phyloP scores from a whole-genome alignment of 1,284 basidiomycete species.

The Microstroma glucosiphilum region DNA sequence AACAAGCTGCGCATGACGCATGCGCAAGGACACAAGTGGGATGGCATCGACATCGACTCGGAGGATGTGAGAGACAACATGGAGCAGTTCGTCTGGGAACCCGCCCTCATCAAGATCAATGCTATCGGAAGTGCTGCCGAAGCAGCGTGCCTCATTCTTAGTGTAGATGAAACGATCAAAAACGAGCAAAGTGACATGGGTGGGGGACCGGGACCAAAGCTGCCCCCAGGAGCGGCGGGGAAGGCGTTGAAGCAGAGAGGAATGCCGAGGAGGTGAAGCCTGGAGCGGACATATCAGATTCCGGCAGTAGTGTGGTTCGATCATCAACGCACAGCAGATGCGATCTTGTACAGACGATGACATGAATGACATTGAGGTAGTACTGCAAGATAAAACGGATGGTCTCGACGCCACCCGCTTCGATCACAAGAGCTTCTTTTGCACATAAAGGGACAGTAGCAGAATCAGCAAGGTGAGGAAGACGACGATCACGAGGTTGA shows the following conservation, averaged over 20 bases:
- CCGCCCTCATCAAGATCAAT: slow-evolving; percentile 88
- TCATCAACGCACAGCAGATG: too few species aligned
- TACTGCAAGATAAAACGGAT: too few species aligned
- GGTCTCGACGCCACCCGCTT: too few species aligned
- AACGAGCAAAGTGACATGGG: slow-evolving; percentile 34
- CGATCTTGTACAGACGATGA: too few species aligned
- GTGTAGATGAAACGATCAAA: slow-evolving; percentile 48
- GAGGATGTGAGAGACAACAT: slow-evolving; percentile 85
- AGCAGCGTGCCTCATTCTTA: slow-evolving; percentile 80
- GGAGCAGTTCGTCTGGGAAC: slow-evolving; percentile 96
- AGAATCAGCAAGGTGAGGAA: slow-evolving; percentile 5
- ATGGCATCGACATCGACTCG: slow-evolving; percentile 89
- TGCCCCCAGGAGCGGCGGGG: slow-evolving; percentile 46
- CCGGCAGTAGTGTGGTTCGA: too few species aligned
- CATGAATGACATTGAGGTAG: too few species aligned
- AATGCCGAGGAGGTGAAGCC: slow-evolving; percentile 8
- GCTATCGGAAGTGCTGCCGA: slow-evolving; percentile 91
- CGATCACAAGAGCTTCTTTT: not conserved
- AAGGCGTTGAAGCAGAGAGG: slow-evolving; percentile 27
- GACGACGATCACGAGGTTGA: too few species aligned
- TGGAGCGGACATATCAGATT: too few species aligned
- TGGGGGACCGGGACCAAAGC: slow-evolving; percentile 25
- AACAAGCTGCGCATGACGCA: slow-evolving; percentile 98
- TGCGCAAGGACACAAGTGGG: slow-evolving; percentile 77
- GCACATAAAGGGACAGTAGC: slow-evolving; percentile 12